Evolutionary conservation across 441 rosid species (phyloP).

Genomic region (Adansonia gregorii): DNA sequence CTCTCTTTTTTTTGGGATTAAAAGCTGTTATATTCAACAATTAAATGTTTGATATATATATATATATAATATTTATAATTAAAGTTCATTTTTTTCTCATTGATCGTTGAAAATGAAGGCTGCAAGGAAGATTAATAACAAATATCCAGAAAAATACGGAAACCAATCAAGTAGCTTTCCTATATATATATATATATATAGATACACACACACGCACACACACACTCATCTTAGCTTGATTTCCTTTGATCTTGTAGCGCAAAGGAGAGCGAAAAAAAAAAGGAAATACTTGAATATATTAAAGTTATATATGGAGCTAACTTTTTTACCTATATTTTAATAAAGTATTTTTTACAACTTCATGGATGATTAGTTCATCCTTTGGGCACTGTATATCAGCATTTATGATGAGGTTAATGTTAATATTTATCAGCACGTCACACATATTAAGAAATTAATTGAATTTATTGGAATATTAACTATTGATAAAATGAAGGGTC

Average conservation of each 20-base stretch:
- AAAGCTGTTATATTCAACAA: not conserved
- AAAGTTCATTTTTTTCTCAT: not conserved
- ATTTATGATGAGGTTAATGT: too few relatives aligned
- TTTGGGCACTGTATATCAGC: not conserved
- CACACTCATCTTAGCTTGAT: too few relatives aligned
- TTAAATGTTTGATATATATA: not conserved
- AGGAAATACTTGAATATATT: not conserved
- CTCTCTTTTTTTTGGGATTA: not conserved
- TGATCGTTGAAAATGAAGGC: not conserved
- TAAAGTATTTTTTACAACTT: not conserved
- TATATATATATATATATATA: too few relatives aligned
- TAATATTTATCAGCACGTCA: too few relatives aligned
- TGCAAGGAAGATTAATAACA: not conserved
- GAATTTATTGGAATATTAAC: too few relatives aligned
- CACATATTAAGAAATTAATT: too few relatives aligned
- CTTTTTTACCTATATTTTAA: not conserved
- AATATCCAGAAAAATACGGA: too few relatives aligned
- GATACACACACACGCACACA: too few relatives aligned
- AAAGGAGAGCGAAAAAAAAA: too few relatives aligned
- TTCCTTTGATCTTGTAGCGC: not conserved
- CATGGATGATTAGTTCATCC: not conserved
- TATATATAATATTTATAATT: not conserved
- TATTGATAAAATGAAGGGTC: too few relatives aligned
- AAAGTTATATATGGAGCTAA: too few relatives aligned
- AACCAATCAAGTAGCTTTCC: too few relatives aligned